phyloP scores from a whole-genome alignment of 768 basidiomycete species.

The Rhodotorula toruloides region DNA sequence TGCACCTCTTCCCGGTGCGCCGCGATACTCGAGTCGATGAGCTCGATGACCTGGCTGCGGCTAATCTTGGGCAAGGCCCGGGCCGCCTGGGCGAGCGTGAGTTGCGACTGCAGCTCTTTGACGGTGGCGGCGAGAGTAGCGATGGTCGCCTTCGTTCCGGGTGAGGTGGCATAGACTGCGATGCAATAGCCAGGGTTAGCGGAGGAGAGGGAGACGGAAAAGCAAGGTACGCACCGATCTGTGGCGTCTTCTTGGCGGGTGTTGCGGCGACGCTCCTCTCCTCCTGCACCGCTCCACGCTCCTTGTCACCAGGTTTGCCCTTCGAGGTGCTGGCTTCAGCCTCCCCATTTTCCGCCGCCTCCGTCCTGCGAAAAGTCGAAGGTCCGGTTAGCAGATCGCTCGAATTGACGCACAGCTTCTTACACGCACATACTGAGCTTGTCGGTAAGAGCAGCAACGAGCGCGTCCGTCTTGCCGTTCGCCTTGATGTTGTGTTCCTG shows the following conservation, averaged over 20 bases:
- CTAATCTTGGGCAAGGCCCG: too few species aligned
- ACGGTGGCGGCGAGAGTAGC: constrained; percentile 3
- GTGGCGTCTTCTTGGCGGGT: not conserved
- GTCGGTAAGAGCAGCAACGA: not conserved
- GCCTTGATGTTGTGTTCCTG: constrained; percentile 15
- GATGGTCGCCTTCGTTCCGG: constrained; percentile 2
- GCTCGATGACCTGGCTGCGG: too few species aligned
- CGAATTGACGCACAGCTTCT: too few species aligned
- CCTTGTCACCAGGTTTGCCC: not conserved
- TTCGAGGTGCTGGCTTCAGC: not conserved
- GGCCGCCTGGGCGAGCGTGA: not conserved
- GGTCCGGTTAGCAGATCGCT: not conserved
- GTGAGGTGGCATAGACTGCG: constrained; percentile 14
- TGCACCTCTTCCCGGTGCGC: too few species aligned
- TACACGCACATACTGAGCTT: not conserved
- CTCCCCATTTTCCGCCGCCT: not conserved
- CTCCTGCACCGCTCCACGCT: not conserved
- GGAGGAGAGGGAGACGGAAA: not conserved
- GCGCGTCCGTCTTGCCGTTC: constrained; percentile 9
- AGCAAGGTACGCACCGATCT: not conserved
- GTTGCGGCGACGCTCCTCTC: not conserved
- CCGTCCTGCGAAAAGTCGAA: not conserved
- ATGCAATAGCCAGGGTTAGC: not conserved
- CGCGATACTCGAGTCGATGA: too few species aligned
- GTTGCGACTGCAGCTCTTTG: constrained; percentile 3